A percentile compares a stretch with the other conserved stretches of the same genome.
Conservation (phyloP, 2,329 filamentous ascomycete genomes). For the Stromatinia cepivora region DNA sequence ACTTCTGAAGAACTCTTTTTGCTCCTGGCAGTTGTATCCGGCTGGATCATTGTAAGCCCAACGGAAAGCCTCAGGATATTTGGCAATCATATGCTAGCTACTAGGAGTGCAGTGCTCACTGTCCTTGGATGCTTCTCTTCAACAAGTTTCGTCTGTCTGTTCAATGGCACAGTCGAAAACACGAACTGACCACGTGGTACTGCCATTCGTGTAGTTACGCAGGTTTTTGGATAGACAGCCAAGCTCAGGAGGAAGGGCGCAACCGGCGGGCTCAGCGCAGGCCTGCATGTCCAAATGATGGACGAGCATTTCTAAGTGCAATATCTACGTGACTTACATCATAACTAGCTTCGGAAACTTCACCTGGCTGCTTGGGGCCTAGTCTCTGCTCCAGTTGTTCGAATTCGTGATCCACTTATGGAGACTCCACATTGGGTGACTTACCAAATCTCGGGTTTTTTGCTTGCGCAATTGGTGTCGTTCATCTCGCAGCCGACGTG, state of each 20-base stretch:
- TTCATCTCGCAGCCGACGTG: neutral
- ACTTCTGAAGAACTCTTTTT: neutral
- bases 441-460: too few relatives aligned
- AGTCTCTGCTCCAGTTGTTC: neutral
- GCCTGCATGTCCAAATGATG: neutral
- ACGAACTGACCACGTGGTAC: neutral
- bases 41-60: neutral
- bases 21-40: neutral
- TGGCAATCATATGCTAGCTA: neutral
- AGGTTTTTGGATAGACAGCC: neutral
- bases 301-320: neutral
- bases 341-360: neutral
- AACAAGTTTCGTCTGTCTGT: neutral
- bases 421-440: too few relatives aligned
- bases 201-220: neutral
- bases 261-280: neutral
- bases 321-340: neutral
- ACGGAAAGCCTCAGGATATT: neutral
- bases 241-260: neutral
- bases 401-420: too few relatives aligned
- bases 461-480: neutral
- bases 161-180: neutral
- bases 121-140: neutral
- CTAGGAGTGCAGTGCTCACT: neutral
- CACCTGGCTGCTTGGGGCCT: neutral